Evolutionary conservation across 2,329 filamentous ascomycete genomes (phyloP), one percentile per base, ranked within the genome.

Genomic region (Botryotinia calthae): DNA sequence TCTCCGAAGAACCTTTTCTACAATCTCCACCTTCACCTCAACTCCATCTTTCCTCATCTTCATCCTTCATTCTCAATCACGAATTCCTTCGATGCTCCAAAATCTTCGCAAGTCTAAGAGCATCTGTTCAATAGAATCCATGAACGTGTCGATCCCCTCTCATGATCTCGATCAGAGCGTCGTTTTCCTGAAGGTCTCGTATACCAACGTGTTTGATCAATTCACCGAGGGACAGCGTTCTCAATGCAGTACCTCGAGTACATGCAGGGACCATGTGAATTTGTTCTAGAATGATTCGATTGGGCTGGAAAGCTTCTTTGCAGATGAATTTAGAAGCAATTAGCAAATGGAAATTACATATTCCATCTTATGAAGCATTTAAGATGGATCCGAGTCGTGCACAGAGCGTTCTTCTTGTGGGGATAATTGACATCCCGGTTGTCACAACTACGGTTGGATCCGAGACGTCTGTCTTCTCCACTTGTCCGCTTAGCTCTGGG

Each of bases 221-320:
- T 22, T 18, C 48, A 40, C 48, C 65, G 65, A 54, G n/a, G n/a
- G 40, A 67, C 18, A 42, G 1, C 48, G 25, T 31, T 67, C 40
- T 40, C 14, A 37, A 31, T 56, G 65, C 64, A 66, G 31, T 34
- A 28, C 51, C n/a, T 56, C 51, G 51, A 56, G 51, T 56, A 40
- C 31, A 31, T 28, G 64, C 65, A 42, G 34, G 25, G 25, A 31
- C 65, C 37, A 28, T 51, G 54, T 28, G 18, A 28, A 42, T 67
- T 67, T 31, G 34, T 56, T 67, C 65, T 56, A 56, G 65, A 67
- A 67, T 67, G 37, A 42, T 25, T 7, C n/a, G 65, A 54, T 67
- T 56, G 65, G 65, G 65, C 65, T 67, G 48, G 48, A 56, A 42
- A 51, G 51, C 46, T 67, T 67, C 64, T 66, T n/a, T 66, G 63